Evolutionary conservation across 2,329 filamentous ascomycete species (phyloP).

Genomic region (Pseudogymnoascus sp.): DNA sequence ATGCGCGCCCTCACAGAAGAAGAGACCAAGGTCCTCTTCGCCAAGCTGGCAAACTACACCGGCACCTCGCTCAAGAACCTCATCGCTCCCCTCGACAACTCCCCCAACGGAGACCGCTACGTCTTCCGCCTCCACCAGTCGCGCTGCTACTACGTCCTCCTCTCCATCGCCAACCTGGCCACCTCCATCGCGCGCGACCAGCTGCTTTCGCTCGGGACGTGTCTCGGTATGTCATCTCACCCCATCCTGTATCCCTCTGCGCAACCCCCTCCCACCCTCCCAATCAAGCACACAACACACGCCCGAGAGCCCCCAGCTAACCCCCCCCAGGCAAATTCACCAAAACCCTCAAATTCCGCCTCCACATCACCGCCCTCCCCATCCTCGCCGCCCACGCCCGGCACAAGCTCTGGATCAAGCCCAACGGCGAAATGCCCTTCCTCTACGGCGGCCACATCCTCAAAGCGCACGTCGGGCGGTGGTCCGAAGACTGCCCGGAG

Average conservation of each 20-base stretch:
- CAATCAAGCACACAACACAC: not conserved
- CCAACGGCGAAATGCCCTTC: slow-evolving; percentile 96
- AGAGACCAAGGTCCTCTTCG: slow-evolving; percentile 76
- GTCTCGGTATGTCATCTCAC: slow-evolving; percentile 47
- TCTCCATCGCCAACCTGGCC: slow-evolving; percentile 84
- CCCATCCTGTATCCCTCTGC: not conserved
- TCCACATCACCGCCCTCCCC: slow-evolving; percentile 82
- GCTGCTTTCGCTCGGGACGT: slow-evolving; percentile 81
- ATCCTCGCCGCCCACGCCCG: slow-evolving; percentile 84
- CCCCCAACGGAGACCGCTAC: slow-evolving; percentile 63
- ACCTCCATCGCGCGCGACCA: slow-evolving; percentile 75
- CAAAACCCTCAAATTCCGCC: slow-evolving; percentile 89
- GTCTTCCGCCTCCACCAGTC: slow-evolving; percentile 78
- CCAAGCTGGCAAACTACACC: slow-evolving; percentile 90
- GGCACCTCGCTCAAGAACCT: slow-evolving; percentile 79
- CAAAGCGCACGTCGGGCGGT: slow-evolving; percentile 68
- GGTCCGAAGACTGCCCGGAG: slow-evolving; percentile 87
- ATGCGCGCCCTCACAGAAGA: slow-evolving; percentile 78
- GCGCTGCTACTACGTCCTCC: slow-evolving; percentile 85
- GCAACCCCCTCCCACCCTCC: not conserved
- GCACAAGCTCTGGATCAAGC: slow-evolving; percentile 96
- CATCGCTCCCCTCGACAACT: slow-evolving; percentile 63
- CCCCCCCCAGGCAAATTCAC: slow-evolving; percentile 72
- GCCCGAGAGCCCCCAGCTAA: slow-evolving; percentile 14
- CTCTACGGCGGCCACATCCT: slow-evolving; percentile 83